phyloP scores from a whole-genome alignment of 202 grass and related monocot species.

The Musa balbisiana region DNA sequence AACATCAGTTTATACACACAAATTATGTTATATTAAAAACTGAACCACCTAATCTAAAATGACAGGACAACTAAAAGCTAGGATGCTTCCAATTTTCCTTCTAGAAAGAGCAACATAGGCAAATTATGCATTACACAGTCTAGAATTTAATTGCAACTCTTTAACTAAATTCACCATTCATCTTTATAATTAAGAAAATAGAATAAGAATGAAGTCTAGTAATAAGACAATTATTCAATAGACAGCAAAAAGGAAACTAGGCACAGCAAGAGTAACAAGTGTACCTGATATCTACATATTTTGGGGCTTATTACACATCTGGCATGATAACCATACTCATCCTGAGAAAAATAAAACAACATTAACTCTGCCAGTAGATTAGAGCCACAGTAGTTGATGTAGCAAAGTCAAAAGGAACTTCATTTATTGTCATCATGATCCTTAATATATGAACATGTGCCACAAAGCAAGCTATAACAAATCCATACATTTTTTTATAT shows the following conservation, averaged over 20 bases:
- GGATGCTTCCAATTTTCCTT: background rate
- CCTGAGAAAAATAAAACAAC: constrained; percentile 42
- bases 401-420: background rate
- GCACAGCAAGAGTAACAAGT: background rate
- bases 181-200: background rate
- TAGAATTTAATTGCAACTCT: background rate
- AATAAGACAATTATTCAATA: background rate
- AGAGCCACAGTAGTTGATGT: background rate
- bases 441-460: background rate
- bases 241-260: background rate
- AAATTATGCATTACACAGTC: background rate
- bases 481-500: background rate
- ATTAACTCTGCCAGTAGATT: background rate
- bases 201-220: too few species aligned
- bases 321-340: constrained; percentile 56
- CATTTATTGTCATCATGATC: background rate
- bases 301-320: constrained; percentile 47
- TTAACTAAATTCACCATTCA: background rate
- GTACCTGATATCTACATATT: constrained; percentile 76
- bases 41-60: background rate
- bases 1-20: background rate
- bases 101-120: background rate
- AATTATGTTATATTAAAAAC: background rate
- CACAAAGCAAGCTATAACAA: background rate
- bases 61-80: background rate